Base-by-base conservation (phyloP, 1,139 yeast genomes). In the Sugiyamaella xylanicola region DNA sequence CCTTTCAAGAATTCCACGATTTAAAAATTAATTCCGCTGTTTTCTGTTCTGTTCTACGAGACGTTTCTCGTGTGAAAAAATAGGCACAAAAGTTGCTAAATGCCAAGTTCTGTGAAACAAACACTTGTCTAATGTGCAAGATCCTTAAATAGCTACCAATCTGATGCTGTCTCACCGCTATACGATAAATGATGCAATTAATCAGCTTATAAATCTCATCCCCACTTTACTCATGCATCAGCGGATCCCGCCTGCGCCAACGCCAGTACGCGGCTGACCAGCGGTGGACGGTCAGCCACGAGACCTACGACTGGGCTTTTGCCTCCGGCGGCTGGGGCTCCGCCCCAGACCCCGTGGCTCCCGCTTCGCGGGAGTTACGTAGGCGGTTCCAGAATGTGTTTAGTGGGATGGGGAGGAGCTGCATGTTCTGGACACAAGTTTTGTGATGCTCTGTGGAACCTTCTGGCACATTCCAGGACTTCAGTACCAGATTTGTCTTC, bases 171-270 rank as follows among this genome's bases (percentile, higher is more conserved):
- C 15, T 32, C 37, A 32, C 37, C 37, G 15, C 37, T 32, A 32
- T 32, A 32, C 37, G 37, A 32, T n/a, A 32, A 25, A 32, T 32
- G 37, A 32, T 32, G 37, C 37, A 32, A 32, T 32, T 32, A 32
- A 32, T 32, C 37, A 32, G 37, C 37, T 32, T 32, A 32, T 32
- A 32, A 32, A 32, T 32, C 37, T n/a, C 37, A 32, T 32, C 37
- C 37, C 37, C 37, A 32, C 37, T 32, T 32, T 32, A 32, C 37
- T 8, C 37, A 8, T 32, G 37, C 37, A 13, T n/a, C 37, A 32
- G 37, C 32, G 32, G 9, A 5, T 11, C 32, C 32, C 9, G 32
- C 37, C 37, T 25, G 29, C 29, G 9, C 29, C 29, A 25, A 5
- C 29, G 29, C 29, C 37, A 11, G 5, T 32, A 15, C 37, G 13